Conservation (phyloP, 1,284 basidiomycete genomes). For the Lignosus rhinocerotis region DNA sequence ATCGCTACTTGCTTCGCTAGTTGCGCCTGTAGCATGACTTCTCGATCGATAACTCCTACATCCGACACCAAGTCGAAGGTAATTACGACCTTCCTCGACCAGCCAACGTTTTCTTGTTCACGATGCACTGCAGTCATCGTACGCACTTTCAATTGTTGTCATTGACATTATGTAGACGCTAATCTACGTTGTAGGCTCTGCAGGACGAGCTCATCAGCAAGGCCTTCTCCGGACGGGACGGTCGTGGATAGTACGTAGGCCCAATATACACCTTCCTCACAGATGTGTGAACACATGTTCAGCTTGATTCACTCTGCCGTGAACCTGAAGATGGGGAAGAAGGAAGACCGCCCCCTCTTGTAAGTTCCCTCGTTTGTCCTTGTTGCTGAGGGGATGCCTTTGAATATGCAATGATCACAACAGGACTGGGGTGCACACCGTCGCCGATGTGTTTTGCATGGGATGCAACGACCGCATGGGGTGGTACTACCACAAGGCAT, state of each 20-base stretch:
- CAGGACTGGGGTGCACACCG: conserved; percentile 83
- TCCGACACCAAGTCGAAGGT: conserved; percentile 54
- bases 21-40: too few relatives aligned
- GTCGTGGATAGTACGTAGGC: conserved; percentile 71
- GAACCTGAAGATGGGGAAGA: conserved; percentile 73
- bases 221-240: conserved; percentile 82
- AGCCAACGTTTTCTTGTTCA: conserved; percentile 62
- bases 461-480: conserved; percentile 80
- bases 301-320: conserved; percentile 79
- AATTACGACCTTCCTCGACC: conserved; percentile 54
- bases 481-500: conserved; percentile 84
- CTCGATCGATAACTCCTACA: conserved; percentile 25
- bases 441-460: conserved; percentile 76
- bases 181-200: conserved; percentile 49
- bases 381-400: background rate
- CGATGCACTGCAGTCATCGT: conserved; percentile 70
- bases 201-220: conserved; percentile 89
- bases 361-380: conserved; percentile 29
- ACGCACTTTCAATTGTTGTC: conserved; percentile 26
- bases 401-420: background rate
- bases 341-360: conserved; percentile 79
- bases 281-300: background rate
- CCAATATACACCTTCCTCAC: background rate
- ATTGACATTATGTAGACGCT: background rate
- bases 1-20: background rate